phyloP scores from a whole-genome alignment of 176 grass and related monocot species.

The Dendrocalamus sinicus region DNA sequence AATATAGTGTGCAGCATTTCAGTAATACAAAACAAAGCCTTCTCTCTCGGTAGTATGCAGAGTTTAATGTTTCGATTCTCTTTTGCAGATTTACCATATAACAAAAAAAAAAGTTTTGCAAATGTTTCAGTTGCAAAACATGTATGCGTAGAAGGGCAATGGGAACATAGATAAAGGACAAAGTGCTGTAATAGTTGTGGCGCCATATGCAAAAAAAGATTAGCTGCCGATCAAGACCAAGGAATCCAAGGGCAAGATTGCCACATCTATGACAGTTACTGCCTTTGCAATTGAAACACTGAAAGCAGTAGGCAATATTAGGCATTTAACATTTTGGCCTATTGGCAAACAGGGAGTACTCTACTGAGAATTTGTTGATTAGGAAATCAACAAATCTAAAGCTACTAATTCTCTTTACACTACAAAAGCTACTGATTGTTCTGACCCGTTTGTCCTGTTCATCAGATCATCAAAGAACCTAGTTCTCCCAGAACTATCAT shows the following conservation, averaged over 20 bases:
- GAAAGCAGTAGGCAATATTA: no score
- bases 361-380: no score
- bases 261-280: no score
- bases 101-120: no score
- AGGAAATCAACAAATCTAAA: not conserved
- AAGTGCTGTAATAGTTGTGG: not conserved
- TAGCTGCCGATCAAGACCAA: not conserved
- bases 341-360: no score
- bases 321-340: no score
- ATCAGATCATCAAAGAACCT: not conserved
- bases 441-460: not conserved
- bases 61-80: no score
- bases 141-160: not conserved
- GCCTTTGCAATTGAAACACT: not conserved
- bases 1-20: no score
- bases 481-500: not conserved
- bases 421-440: conserved; percentile 12
- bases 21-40: no score
- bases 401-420: not conserved
- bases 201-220: not conserved
- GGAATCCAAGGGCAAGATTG: not conserved
- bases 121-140: no score
- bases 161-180: not conserved
- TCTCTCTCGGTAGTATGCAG: no score
- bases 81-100: no score